Base-by-base conservation (phyloP, 129 eudicot genomes). In the Calendula officinalis region DNA sequence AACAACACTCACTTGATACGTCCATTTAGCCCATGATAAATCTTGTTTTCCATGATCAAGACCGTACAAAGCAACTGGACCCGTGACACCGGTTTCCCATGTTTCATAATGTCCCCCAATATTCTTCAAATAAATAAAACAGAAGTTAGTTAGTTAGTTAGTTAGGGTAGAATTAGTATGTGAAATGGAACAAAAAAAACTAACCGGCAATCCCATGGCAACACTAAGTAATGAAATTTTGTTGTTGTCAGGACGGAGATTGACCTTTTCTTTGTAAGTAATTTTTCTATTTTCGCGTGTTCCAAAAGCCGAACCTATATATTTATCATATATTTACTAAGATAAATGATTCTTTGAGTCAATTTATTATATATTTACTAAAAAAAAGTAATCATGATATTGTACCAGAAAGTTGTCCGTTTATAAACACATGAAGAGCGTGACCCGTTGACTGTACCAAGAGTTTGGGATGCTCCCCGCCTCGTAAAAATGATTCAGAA, bases 151-250 rank as follows among this genome's bases (percentile, higher is more conserved):
- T 22, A 22, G 30, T 22, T 22, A 22, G 30, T 22, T 22, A 22
- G 30, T 22, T 22, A 54, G 27, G 45, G 40, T 6, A 63, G 27
- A 38, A 13, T 22, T 35, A n/a, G 35, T 37, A 5, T 52, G 55
- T 56, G 27, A 72, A 7, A 67, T 4, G 27, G 37, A 56, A 33
- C 6, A 67, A 30, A 40, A 70, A 22, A 22, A 0, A 81, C 95
- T 76, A 64, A 87, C 98, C 45, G 94, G 91, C 57, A 90, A 71
- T 69, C 98, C 98, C 74, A 84, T 91, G 38, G 97, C 91, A 43
- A 90, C 88, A 53, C 97, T 90, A 46, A 90, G 89, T 47, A 86
- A 78, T 39, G 84, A 73, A 50, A 90, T 81, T 68, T 65, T 75
- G 36, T 90, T 90, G 52, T 66, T 71, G 66, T 95, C 97, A 11